Evolutionary conservation across 1,284 basidiomycete genomes (phyloP).

Genomic region (Pseudomicrostroma phylloplanum): DNA sequence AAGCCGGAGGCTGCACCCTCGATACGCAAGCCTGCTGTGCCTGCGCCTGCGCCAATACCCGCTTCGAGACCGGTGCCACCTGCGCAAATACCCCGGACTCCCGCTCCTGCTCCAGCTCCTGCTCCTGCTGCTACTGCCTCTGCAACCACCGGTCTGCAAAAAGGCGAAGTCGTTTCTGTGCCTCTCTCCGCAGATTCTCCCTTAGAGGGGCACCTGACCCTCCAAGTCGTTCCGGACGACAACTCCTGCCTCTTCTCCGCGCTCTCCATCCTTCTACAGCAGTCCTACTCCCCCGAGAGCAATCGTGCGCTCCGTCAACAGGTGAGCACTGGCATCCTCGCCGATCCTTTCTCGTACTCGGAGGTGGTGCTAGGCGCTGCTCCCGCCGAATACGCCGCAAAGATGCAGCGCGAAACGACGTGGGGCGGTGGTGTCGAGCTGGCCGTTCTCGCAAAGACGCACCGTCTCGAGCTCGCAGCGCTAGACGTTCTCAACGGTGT

Average conservation of each 20-base stretch:
- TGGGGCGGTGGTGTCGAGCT: constrained; percentile 42
- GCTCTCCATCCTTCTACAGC: constrained; percentile 19
- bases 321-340: constrained; percentile 21
- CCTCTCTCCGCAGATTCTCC: background rate
- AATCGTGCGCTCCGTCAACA: constrained; percentile 18
- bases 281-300: constrained; percentile 14
- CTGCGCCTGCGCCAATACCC: background rate
- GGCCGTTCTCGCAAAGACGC: constrained; percentile 23
- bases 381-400: constrained; percentile 5
- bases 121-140: background rate
- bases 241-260: constrained; percentile 38
- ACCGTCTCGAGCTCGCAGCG: constrained; percentile 22
- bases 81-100: background rate
- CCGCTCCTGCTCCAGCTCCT: background rate
- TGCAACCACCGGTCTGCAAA: background rate
- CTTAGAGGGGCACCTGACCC: constrained; percentile 10
- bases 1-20: no score
- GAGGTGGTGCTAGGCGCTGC: constrained; percentile 28
- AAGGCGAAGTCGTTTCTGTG: background rate
- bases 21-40: background rate
- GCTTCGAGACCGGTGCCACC: background rate
- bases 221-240: constrained; percentile 36
- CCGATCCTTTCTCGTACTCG: constrained; percentile 19
- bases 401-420: constrained; percentile 7
- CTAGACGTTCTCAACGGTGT: constrained; percentile 28